Evolutionary conservation across 352 stramenopile genomes (phyloP), one percentile per base, ranked within the genome.

Genomic region (Phytopythium sindhum): DNA sequence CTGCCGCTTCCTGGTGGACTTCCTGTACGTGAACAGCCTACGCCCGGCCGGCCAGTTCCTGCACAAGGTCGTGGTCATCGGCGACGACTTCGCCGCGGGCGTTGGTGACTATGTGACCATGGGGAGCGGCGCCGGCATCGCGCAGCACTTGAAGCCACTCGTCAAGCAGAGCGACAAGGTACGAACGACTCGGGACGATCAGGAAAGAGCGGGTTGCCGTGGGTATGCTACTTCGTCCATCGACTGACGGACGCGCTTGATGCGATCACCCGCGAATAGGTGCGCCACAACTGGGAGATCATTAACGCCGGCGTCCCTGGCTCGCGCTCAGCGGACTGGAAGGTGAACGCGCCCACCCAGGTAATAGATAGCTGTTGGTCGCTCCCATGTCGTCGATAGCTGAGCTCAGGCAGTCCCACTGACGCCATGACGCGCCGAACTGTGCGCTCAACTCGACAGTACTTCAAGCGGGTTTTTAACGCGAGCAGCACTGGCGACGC

Each of bases 41-140:
- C 80, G 80, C 50, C 78, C 75, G 21, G 55, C 74, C 21, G 80
- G 58, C 53, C 70, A 95, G 66, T 95, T 86, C 59, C 83, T 84
- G 55, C 86, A 95, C 71, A 95, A 95, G 64, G 72, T 89, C 45
- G 81, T 93, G 58, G 68, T 95, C 61, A 88, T 95, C 63, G 86
- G 84, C 39, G 86, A 95, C 61, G 86, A 91, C 68, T 95, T 95
- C 63, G 86, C 84, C 37, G 84, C 86, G 4, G 86, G 84, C 4
- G 62, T 92, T 35, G 84, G 86, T 56, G 86, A 95, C 68, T 91
- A 88, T 61, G 67, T 95, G 54, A 89, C 80, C 10, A 68, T 93
- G 44, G 73, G 70, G 31, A 56, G 66, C 24, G 64, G 62, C 2
- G 82, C 72, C 0, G 84, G 82, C 9, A 66, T 93, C 35, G 73